Percentiles rank a stretch among this genome's conserved stretches.
phyloP scores from a whole-genome alignment of 192 early-diverging fungal species.

The Helicostylum pulchrum region DNA sequence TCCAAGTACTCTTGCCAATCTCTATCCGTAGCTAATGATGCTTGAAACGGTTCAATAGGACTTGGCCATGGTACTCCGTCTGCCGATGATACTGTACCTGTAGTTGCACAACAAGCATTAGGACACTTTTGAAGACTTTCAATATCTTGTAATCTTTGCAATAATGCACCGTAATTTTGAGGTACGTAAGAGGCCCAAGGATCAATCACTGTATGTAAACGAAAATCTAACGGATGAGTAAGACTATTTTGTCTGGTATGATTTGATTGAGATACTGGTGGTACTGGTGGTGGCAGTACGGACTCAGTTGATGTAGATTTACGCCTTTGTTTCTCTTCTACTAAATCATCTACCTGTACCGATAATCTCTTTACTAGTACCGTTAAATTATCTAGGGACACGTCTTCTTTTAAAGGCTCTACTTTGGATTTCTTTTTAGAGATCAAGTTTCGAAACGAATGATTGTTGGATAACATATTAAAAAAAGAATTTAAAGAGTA shows the following conservation, averaged over 20 bases:
- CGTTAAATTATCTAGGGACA: conserved; percentile 6
- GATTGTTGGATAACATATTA: not conserved
- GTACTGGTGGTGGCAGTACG: no score
- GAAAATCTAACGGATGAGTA: no score
- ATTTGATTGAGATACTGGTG: no score
- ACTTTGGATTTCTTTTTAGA: not conserved
- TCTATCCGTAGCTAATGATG: not conserved
- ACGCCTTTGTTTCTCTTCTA: not conserved
- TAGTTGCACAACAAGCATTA: conserved; percentile 1
- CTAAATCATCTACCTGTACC: conserved; percentile 12
- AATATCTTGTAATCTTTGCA: conserved; percentile 9
- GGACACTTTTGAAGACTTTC: not conserved
- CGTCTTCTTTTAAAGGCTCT: not conserved
- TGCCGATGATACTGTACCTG: not conserved
- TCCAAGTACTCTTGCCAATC: not conserved
- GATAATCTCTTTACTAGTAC: conserved; percentile 7
- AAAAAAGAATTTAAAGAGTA: not conserved
- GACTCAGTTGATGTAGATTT: no score
- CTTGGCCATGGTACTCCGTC: conserved; percentile 14
- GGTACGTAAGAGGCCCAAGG: conserved; percentile 14
- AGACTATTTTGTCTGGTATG: no score
- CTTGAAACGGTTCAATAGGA: not conserved
- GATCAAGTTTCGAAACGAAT: not conserved
- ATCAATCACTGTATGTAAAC: not conserved
- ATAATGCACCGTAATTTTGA: conserved; percentile 5